Conservation (phyloP, 2,329 filamentous ascomycete species). For the Monosporascus sp. region DNA sequence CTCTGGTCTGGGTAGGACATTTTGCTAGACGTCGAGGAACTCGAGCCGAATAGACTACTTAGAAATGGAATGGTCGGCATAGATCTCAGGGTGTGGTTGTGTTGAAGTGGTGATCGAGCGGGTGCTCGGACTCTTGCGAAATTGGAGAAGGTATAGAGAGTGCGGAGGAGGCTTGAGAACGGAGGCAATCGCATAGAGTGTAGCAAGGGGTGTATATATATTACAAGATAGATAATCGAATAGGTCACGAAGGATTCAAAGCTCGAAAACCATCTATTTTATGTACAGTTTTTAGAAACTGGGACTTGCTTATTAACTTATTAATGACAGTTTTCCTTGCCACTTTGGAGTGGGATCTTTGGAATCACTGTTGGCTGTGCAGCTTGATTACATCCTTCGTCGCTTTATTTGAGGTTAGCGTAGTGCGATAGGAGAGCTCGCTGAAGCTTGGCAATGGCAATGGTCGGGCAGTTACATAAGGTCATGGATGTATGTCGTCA, state of each 20-base stretch:
- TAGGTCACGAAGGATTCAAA: neutral
- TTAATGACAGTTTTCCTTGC: neutral
- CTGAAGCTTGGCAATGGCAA: neutral
- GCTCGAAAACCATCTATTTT: neutral
- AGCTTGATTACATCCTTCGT: neutral
- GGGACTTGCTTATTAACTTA: neutral
- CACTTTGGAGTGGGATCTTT: constrained; percentile 7
- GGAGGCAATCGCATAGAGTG: constrained; percentile 46
- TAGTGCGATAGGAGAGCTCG: neutral
- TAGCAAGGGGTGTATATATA: constrained; percentile 3
- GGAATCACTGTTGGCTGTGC: constrained; percentile 11
- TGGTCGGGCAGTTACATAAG: neutral
- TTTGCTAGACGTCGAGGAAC: constrained; percentile 46
- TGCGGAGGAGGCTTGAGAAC: constrained; percentile 40
- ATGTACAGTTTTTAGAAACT: neutral
- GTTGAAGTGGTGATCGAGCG: constrained; percentile 16
- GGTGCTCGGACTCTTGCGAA: constrained; percentile 33
- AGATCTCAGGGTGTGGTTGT: constrained; percentile 36
- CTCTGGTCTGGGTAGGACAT: constrained; percentile 80
- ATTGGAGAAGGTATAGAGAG: constrained; percentile 42
- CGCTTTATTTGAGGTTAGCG: neutral
- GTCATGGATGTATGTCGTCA: constrained; percentile 6
- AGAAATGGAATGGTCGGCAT: constrained; percentile 79
- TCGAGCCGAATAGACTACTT: constrained; percentile 67
- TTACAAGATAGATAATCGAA: neutral